Percentiles rank a stretch among this genome's conserved stretches.
Evolutionary conservation across 2,329 filamentous ascomycete genomes (phyloP).

Genomic region (Aspergillus tubingensis): DNA sequence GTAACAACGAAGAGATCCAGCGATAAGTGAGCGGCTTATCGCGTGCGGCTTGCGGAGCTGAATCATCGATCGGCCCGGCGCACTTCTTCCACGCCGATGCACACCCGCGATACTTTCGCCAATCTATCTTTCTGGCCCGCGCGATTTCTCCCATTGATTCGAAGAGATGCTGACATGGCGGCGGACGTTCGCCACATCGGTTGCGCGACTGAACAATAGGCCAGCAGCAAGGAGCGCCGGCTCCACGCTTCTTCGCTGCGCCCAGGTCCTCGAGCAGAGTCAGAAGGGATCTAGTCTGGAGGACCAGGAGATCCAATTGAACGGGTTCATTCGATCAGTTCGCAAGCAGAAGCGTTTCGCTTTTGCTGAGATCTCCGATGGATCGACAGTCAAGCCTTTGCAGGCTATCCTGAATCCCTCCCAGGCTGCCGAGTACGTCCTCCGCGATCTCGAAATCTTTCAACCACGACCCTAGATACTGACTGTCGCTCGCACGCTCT

Average conservation of each 20-base stretch:
- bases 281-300: conserved; percentile 33
- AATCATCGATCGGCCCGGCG: conserved; percentile 16
- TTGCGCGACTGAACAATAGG: conserved; percentile 34
- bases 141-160: conserved; percentile 8
- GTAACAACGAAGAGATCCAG: not conserved
- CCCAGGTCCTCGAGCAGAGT: conserved; percentile 40
- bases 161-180: conserved; percentile 45
- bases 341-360: conserved; percentile 80
- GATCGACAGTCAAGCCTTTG: conserved; percentile 74
- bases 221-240: conserved; percentile 16
- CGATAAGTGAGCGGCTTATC: not conserved
- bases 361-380: conserved; percentile 85
- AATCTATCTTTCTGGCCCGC: not conserved
- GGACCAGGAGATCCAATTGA: conserved; percentile 57
- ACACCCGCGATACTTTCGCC: not conserved
- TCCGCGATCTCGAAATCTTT: not conserved
- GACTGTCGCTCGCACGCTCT: conserved; percentile 21
- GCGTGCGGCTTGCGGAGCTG: conserved; percentile 6
- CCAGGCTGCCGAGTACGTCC: conserved; percentile 70
- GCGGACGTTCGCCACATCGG: conserved; percentile 40
- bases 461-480: not conserved
- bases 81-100: not conserved
- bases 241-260: conserved; percentile 37
- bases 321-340: conserved; percentile 81
- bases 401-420: conserved; percentile 77